phyloP scores from a whole-genome alignment of 169 alveolate genomes.

The Perkinsus marinus region DNA sequence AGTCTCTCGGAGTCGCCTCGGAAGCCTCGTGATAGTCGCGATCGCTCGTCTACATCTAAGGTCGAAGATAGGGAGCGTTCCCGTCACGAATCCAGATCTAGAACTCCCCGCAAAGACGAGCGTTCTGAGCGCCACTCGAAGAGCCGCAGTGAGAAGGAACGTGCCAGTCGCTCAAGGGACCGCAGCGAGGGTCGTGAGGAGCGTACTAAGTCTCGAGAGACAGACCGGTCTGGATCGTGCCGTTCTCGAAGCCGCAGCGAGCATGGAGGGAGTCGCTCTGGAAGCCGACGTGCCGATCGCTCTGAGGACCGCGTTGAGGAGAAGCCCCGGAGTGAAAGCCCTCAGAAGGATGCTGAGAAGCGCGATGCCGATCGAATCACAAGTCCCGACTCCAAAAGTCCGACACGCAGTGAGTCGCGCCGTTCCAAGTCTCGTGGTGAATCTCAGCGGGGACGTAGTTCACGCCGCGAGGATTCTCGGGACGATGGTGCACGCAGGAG shows the following conservation, averaged over 20 bases:
- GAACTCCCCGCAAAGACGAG: background rate
- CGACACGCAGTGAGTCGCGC: background rate
- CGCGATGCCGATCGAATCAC: too few relatives aligned
- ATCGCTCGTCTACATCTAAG: background rate
- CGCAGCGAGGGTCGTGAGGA: background rate
- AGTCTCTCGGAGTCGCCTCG: background rate
- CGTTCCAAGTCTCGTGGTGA: background rate
- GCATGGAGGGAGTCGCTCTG: background rate
- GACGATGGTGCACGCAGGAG: background rate
- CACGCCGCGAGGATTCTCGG: background rate
- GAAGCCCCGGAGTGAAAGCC: too few relatives aligned
- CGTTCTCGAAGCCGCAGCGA: background rate
- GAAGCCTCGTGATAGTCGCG: background rate
- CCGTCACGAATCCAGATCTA: background rate
- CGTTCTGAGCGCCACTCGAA: background rate
- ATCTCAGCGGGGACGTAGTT: background rate
- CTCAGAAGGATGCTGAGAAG: too few relatives aligned
- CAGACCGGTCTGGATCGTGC: background rate
- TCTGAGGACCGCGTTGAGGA: too few relatives aligned
- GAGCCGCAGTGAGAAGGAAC: background rate
- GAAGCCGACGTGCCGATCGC: background rate
- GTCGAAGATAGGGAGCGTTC: background rate
- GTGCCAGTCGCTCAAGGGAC: background rate
- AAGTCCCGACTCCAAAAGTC: too few relatives aligned
- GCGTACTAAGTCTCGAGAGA: background rate